These are phyloP conservation scores for Niveomyces coronatus DNA, from an alignment of 2,329 filamentous ascomycete species.

Conservation along the genomic window DNA sequence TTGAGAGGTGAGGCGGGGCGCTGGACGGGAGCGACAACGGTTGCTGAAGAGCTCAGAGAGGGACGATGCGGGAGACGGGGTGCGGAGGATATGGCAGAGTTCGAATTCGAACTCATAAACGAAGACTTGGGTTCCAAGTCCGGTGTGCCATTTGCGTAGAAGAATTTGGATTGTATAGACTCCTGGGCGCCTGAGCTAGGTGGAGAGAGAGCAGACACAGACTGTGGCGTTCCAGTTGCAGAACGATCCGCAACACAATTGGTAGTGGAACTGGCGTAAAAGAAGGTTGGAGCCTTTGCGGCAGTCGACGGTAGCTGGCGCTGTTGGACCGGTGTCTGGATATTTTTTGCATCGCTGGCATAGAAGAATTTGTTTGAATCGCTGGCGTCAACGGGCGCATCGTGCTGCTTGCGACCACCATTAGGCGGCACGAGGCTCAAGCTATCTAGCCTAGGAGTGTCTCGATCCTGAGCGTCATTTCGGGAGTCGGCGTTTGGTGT, in stretches of 20 bases:
- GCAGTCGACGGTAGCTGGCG: conserved; percentile 29
- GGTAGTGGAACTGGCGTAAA: conserved; percentile 42
- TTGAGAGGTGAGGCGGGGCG: conserved; percentile 45
- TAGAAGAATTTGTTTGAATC: conserved; percentile 76
- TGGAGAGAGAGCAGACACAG: conserved; percentile 21
- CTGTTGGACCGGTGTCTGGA: conserved; percentile 23
- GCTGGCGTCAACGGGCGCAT: conserved; percentile 20
- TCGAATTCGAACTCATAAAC: conserved; percentile 28
- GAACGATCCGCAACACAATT: conserved; percentile 21
- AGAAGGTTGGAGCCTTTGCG: conserved; percentile 41
- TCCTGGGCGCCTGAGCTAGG: conserved; percentile 25
- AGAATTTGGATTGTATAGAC: conserved; percentile 51
- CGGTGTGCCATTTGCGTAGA: conserved; percentile 60
- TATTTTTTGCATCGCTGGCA: conserved; percentile 62
- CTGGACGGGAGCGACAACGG: conserved; percentile 18
- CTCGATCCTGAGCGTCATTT: conserved; percentile 32
- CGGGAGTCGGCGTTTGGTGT: conserved; percentile 41
- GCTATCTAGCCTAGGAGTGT: conserved; percentile 15
- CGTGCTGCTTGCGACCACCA: conserved; percentile 16
- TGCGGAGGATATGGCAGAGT: conserved; percentile 35
- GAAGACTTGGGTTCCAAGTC: conserved; percentile 31
- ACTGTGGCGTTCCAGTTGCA: conserved; percentile 17
- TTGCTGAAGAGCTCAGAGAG: conserved; percentile 22
- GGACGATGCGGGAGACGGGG: conserved; percentile 34
- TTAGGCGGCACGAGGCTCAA: conserved; percentile 22